Evolutionary conservation across 192 early-diverging fungal species (phyloP), one percentile per base, ranked within the genome.

Genomic region (Haplosporangium gracile): DNA sequence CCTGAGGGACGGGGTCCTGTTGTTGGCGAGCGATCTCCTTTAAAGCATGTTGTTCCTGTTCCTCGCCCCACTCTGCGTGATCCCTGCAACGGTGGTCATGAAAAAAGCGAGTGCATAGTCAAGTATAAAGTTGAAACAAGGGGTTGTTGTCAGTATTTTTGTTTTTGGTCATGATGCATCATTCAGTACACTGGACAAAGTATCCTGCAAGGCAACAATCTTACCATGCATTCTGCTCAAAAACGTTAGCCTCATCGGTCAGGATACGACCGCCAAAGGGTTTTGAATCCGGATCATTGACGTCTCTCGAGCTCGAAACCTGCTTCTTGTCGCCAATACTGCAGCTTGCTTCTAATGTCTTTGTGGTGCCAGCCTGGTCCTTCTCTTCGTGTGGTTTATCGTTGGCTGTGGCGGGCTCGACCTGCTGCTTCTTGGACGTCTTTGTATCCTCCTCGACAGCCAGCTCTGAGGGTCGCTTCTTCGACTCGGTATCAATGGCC

Each of bases 141-240:
- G 51, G 60, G 10, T 10, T 4, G 60, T 4, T 65, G 11, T n/a
- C 26, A 65, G 26, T 15, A 6, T 0, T 26, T 32, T 32, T 32
- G 2, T 32, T 0, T 8, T 32, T 8, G 60, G 60, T 65, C 5
- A 60, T 26, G 9, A 2, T 60, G 7, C 6, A 60, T 60, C 24
- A 60, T 65, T 32, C 60, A 65, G 13, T 2, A 65, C 6, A n/a
- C 55, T 6, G n/a, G 42, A 43, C 16, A 51, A 51, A 22, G 49
- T 18, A 22, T 22, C 49, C 16, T 51, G 18, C 16, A 51, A 51
- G 16, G 57, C 0, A 53, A n/a, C 4, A 72, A 55, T 82, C 80
- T 47, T 93, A 96, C 97, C 98, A 99, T 34, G 98, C 98, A 86
- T 99, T 99, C 82, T 96, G 94, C 49, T 93, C 91, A 82, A 95